Conservation (phyloP, 371 early-diverging fungal species). For the Rhizopus delemar region DNA sequence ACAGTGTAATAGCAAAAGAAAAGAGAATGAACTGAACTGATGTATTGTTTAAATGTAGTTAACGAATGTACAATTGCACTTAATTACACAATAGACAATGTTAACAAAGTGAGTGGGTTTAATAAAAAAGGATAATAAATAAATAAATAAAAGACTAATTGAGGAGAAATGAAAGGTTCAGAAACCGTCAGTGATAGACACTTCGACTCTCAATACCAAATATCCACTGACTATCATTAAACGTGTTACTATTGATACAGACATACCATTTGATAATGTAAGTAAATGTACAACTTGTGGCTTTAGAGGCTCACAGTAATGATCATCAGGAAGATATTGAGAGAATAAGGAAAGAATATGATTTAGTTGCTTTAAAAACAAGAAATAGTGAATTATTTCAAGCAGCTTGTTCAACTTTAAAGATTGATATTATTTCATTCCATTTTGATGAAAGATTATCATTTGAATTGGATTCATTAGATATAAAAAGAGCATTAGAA, state of each 20-base stretch:
- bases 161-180: constrained; percentile 1
- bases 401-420: constrained; percentile 65
- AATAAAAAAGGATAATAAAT: no score
- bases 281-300: background rate
- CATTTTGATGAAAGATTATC: constrained; percentile 69
- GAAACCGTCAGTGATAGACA: constrained; percentile 2
- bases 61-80: constrained; percentile 25
- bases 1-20: constrained; percentile 22
- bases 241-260: constrained; percentile 34
- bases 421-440: constrained; percentile 86
- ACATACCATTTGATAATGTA: constrained; percentile 6
- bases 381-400: constrained; percentile 69
- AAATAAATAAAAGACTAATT: background rate
- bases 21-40: background rate
- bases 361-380: constrained; percentile 83
- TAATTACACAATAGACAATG: constrained; percentile 17
- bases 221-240: constrained; percentile 29
- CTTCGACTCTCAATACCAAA: constrained; percentile 9
- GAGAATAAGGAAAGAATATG: constrained; percentile 35
- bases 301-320: no score
- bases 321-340: constrained; percentile 16
- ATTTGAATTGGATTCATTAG: constrained; percentile 72
- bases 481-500: constrained; percentile 45
- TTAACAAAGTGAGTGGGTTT: no score
- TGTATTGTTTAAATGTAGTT: constrained; percentile 9